Percentiles rank a stretch among this genome's conserved stretches.
Conservation (phyloP, 257 asterid species). For the Fraxinus anomala region DNA sequence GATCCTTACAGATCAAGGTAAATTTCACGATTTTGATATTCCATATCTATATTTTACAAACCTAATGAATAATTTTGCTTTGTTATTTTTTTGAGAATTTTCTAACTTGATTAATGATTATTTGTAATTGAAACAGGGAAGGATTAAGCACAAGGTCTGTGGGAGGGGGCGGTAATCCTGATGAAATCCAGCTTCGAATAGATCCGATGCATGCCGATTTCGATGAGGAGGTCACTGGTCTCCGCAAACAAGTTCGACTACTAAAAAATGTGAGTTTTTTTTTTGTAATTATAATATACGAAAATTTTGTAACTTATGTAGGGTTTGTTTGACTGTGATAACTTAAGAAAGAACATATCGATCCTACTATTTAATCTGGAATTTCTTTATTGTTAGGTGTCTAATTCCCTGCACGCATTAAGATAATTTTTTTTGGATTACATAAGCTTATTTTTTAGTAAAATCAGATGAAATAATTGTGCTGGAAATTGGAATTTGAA, state of each 20-base stretch:
- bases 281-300: background rate
- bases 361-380: background rate
- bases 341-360: background rate
- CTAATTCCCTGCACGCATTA: background rate
- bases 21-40: slow-evolving; percentile 5
- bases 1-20: slow-evolving; percentile 79
- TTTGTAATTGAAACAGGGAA: slow-evolving; percentile 45
- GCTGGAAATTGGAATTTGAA: background rate
- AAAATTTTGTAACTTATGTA: background rate
- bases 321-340: background rate
- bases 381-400: background rate
- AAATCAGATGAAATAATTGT: background rate
- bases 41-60: background rate
- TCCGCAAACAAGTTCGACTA: slow-evolving; percentile 84
- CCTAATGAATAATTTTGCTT: background rate
- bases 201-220: slow-evolving; percentile 80
- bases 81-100: background rate
- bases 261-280: slow-evolving; percentile 60
- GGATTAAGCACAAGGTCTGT: slow-evolving; percentile 81
- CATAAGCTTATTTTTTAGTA: background rate
- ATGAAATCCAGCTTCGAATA: slow-evolving; percentile 84
- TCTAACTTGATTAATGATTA: background rate
- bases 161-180: slow-evolving; percentile 57
- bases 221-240: slow-evolving; percentile 79
- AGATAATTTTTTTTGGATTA: background rate